Conservation (phyloP, 2,329 filamentous ascomycete genomes). For the Laburnicola sp. region DNA sequence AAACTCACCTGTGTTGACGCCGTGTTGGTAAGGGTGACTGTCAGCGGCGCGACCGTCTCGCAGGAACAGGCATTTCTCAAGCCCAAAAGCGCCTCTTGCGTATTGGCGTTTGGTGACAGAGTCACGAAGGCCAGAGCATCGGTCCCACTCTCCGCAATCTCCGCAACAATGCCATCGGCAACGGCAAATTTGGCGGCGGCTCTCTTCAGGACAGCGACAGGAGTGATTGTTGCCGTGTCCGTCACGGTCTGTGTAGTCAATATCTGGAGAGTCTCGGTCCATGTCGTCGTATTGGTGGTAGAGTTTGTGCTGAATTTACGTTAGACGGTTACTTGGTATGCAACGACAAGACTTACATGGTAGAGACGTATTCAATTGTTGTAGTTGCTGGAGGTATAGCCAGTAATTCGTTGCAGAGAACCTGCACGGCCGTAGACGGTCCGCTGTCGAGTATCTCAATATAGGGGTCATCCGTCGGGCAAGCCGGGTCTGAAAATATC, state of each 20-base stretch:
- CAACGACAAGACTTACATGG: slow-evolving; percentile 22
- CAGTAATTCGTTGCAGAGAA: slow-evolving; percentile 36
- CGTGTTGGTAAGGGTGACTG: slow-evolving; percentile 30
- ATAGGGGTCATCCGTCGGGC: slow-evolving; percentile 22
- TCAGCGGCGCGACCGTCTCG: slow-evolving; percentile 34
- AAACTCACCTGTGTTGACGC: slow-evolving; percentile 31
- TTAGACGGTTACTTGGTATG: slow-evolving; percentile 11
- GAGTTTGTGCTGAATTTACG: slow-evolving; percentile 27
- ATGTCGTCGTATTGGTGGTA: slow-evolving; percentile 21
- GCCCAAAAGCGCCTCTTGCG: slow-evolving; percentile 23
- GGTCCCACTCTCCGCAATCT: slow-evolving; percentile 26
- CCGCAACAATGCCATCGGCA: slow-evolving; percentile 27
- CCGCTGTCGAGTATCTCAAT: slow-evolving; percentile 21
- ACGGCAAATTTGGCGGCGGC: slow-evolving; percentile 19
- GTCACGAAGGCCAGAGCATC: slow-evolving; percentile 8
- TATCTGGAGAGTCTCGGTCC: slow-evolving; percentile 20
- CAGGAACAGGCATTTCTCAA: slow-evolving; percentile 38
- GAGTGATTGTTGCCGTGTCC: slow-evolving; percentile 25
- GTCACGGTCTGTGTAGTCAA: slow-evolving; percentile 29
- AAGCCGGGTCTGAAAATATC: slow-evolving; percentile 10
- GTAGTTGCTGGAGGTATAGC: slow-evolving; percentile 29
- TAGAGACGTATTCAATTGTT: slow-evolving; percentile 26
- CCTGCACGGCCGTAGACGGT: slow-evolving; percentile 14
- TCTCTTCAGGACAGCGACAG: slow-evolving; percentile 17
- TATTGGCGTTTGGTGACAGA: slow-evolving; percentile 16